phyloP scores from a whole-genome alignment of 768 basidiomycete species.

The Leccinum aurantiacum region DNA sequence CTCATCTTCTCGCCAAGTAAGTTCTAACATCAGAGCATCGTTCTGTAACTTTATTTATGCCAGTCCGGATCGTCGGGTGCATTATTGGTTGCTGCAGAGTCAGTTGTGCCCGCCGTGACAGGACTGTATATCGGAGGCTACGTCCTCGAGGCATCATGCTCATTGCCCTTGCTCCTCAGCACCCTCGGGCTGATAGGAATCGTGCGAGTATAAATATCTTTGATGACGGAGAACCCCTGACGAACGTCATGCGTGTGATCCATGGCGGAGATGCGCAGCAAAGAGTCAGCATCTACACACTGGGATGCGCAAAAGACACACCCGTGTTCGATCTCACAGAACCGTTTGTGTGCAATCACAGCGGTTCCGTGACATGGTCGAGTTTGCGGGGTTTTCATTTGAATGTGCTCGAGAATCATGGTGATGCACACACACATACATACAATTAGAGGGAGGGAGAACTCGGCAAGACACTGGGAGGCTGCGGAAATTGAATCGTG shows the following conservation, averaged over 20 bases:
- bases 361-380: not conserved
- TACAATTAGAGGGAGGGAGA: not conserved
- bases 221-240: not conserved
- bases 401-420: not conserved
- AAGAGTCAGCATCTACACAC: not conserved
- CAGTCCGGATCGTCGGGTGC: conserved; percentile 61
- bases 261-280: not conserved
- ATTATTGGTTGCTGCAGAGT: conserved; percentile 55
- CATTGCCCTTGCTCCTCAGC: conserved; percentile 38
- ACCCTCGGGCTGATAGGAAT: conserved; percentile 38
- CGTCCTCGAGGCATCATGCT: conserved; percentile 39
- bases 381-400: not conserved
- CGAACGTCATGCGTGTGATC: conserved; percentile 1
- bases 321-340: not conserved
- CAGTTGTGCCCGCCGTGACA: conserved; percentile 36
- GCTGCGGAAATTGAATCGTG: not conserved
- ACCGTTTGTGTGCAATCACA: not conserved
- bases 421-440: not conserved
- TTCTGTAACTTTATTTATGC: not conserved
- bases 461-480: not conserved
- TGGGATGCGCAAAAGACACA: not conserved
- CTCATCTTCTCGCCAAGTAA: conserved; percentile 57
- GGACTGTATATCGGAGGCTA: conserved; percentile 54
- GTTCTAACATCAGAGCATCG: conserved; percentile 20
- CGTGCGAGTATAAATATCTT: conserved; percentile 28